Conservation (phyloP, 1,284 basidiomycete genomes). For the Microstroma glucosiphilum region DNA sequence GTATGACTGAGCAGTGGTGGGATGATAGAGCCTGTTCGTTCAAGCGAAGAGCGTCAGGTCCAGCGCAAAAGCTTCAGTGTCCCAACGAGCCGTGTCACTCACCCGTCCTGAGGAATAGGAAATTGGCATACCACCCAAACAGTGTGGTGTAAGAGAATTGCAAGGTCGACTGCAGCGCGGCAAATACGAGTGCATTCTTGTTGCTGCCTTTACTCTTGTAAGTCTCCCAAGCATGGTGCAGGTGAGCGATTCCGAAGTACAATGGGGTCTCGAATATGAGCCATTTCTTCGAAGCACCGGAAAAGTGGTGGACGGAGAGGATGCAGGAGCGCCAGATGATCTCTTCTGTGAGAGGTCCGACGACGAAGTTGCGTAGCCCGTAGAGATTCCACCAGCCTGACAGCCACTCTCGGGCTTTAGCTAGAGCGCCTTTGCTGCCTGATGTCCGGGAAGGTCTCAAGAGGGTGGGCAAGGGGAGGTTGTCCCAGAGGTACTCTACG, state of each 20-base stretch:
- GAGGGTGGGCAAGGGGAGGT: slow-evolving; percentile 59
- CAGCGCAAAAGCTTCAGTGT: not conserved
- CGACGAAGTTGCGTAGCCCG: slow-evolving; percentile 69
- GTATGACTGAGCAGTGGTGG: slow-evolving; percentile 66
- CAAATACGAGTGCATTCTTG: slow-evolving; percentile 60
- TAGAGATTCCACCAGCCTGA: slow-evolving; percentile 53
- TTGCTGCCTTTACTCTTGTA: slow-evolving; percentile 58
- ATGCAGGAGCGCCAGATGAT: slow-evolving; percentile 83
- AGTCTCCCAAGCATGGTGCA: slow-evolving; percentile 81
- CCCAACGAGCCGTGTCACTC: slow-evolving; percentile 50
- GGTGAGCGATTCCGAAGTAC: slow-evolving; percentile 78
- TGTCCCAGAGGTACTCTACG: slow-evolving; percentile 57
- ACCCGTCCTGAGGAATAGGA: slow-evolving; percentile 74
- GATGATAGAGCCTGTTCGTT: slow-evolving; percentile 45
- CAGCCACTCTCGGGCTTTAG: not conserved
- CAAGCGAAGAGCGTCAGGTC: not conserved
- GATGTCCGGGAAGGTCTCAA: slow-evolving; percentile 48
- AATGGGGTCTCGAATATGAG: slow-evolving; percentile 77
- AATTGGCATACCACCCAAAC: slow-evolving; percentile 84
- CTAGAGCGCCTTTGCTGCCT: slow-evolving; percentile 6
- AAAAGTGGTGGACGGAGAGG: slow-evolving; percentile 66
- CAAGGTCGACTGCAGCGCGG: slow-evolving; percentile 62
- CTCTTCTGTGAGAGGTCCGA: slow-evolving; percentile 89
- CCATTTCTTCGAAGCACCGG: slow-evolving; percentile 57
- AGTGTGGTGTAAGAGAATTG: slow-evolving; percentile 82